A percentile compares a stretch with the other conserved stretches of the same genome.
phyloP scores from a whole-genome alignment of 495 filamentous ascomycete genomes.

The Schizothecium vesticola region DNA sequence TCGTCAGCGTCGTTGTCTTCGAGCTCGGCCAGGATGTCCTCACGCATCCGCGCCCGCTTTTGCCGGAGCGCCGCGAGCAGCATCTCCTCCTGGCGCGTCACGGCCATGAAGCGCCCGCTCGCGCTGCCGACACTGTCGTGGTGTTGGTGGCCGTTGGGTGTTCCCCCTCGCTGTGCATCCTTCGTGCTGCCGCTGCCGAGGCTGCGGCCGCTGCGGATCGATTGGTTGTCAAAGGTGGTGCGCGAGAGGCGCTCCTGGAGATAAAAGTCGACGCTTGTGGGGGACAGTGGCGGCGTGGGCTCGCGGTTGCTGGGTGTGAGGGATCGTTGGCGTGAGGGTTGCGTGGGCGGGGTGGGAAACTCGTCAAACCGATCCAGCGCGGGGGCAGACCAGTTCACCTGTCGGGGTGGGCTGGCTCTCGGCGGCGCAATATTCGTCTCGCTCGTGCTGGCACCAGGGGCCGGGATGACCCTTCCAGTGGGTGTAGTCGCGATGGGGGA shows the following conservation, averaged over 20 bases:
- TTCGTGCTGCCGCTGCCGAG: slow-evolving; percentile 11
- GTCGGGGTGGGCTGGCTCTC: slow-evolving; percentile 12
- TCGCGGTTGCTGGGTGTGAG: slow-evolving; percentile 26
- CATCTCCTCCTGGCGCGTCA: slow-evolving; percentile 79
- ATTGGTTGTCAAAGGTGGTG: slow-evolving; percentile 17
- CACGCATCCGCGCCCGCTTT: slow-evolving; percentile 70
- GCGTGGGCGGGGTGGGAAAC: slow-evolving; percentile 24
- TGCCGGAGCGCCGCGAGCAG: slow-evolving; percentile 74
- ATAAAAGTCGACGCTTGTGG: slow-evolving; percentile 42
- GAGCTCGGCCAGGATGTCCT: slow-evolving; percentile 60
- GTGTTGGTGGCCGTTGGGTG: slow-evolving; percentile 20
- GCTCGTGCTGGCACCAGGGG: not conserved
- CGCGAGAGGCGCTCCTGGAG: slow-evolving; percentile 19
- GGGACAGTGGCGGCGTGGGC: slow-evolving; percentile 44
- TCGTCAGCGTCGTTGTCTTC: slow-evolving; percentile 30
- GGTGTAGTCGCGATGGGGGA: slow-evolving; percentile 16
- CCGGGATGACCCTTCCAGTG: slow-evolving; percentile 11
- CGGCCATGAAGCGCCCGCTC: slow-evolving; percentile 70
- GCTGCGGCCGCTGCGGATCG: slow-evolving; percentile 20
- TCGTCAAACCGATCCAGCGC: slow-evolving; percentile 28
- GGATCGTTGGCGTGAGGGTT: slow-evolving; percentile 5
- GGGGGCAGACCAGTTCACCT: slow-evolving; percentile 2
- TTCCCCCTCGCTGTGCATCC: slow-evolving; percentile 16
- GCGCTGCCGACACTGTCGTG: slow-evolving; percentile 18
- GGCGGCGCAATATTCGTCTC: slow-evolving; percentile 11